phyloP scores from a whole-genome alignment of 768 basidiomycete genomes.

The Boletus patriciae region DNA sequence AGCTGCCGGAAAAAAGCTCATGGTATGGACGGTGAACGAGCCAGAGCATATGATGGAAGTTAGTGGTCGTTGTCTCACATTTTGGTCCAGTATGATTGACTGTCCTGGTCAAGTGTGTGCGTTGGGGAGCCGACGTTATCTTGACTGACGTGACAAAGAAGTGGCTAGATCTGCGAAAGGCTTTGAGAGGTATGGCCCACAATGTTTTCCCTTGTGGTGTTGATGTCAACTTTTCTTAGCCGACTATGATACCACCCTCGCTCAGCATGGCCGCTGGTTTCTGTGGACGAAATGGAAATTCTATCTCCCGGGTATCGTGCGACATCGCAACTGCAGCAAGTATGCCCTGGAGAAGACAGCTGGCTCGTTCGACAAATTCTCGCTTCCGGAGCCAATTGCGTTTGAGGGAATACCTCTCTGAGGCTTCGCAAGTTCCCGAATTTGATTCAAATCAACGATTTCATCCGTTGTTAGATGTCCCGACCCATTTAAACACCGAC shows the following conservation, averaged over 20 bases:
- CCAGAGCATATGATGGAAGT: slow-evolving; percentile 90
- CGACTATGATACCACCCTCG: slow-evolving; percentile 65
- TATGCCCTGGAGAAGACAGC: slow-evolving; percentile 47
- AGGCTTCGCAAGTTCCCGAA: not conserved
- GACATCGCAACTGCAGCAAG: slow-evolving; percentile 28
- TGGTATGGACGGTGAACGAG: slow-evolving; percentile 97
- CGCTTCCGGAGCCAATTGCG: slow-evolving; percentile 25
- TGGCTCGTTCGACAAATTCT: slow-evolving; percentile 51
- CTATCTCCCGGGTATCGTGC: slow-evolving; percentile 51
- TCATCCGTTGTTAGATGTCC: slow-evolving; percentile 3
- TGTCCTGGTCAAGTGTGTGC: slow-evolving; percentile 52
- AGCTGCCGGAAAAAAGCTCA: slow-evolving; percentile 73
- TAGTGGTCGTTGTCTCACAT: slow-evolving; percentile 19
- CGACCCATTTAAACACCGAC: not conserved
- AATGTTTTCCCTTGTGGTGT: not conserved
- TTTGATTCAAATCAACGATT: not conserved
- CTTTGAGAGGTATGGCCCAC: slow-evolving; percentile 50
- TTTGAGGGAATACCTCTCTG: slow-evolving; percentile 19
- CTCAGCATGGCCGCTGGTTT: slow-evolving; percentile 65
- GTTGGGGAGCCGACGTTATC: slow-evolving; percentile 78
- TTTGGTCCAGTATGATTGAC: not conserved
- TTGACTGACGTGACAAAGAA: slow-evolving; percentile 72
- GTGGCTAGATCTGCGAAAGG: slow-evolving; percentile 64
- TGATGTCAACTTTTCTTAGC: slow-evolving; percentile 34
- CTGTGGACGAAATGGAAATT: slow-evolving; percentile 68